Evolutionary conservation across 768 basidiomycete genomes (phyloP).

Genomic region (Hortiboletus campestris): DNA sequence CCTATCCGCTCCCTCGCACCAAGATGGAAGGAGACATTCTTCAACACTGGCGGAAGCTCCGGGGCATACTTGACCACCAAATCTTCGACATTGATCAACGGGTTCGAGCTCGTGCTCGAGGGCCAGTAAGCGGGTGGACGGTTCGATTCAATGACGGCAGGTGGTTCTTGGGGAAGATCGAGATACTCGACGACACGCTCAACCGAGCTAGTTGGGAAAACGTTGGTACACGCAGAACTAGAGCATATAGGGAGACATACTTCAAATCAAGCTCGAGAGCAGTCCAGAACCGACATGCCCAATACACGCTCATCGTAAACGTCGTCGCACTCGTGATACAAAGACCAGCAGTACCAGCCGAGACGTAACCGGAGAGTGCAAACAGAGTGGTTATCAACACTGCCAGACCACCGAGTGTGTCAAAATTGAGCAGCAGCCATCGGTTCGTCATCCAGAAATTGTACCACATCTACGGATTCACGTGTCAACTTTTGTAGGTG

Average conservation of each 20-base stretch:
- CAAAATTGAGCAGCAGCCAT: constrained; percentile 83
- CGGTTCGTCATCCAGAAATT: constrained; percentile 88
- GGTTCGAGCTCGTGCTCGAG: constrained; percentile 57
- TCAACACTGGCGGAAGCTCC: constrained; percentile 78
- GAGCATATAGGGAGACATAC: constrained; percentile 38
- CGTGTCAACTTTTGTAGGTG: not conserved
- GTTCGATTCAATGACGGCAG: constrained; percentile 66
- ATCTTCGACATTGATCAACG: constrained; percentile 68
- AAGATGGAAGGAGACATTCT: constrained; percentile 70
- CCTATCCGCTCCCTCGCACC: constrained; percentile 74
- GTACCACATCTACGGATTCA: constrained; percentile 63
- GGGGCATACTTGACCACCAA: constrained; percentile 81
- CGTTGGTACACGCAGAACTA: constrained; percentile 6
- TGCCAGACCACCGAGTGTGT: constrained; percentile 68
- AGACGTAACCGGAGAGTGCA: constrained; percentile 59
- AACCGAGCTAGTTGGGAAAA: constrained; percentile 55
- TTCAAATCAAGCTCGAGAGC: constrained; percentile 74
- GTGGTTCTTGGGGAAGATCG: constrained; percentile 84
- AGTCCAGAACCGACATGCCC: constrained; percentile 49
- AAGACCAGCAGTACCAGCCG: constrained; percentile 63
- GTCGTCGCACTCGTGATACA: constrained; percentile 76
- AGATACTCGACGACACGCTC: constrained; percentile 93
- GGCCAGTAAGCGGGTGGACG: constrained; percentile 94
- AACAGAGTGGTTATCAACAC: constrained; percentile 78
- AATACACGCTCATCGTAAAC: constrained; percentile 52